Evolutionary conservation across 2,329 filamentous ascomycete genomes (phyloP), one percentile per base, ranked within the genome.

Genomic region (Coniochaeta prunicola): DNA sequence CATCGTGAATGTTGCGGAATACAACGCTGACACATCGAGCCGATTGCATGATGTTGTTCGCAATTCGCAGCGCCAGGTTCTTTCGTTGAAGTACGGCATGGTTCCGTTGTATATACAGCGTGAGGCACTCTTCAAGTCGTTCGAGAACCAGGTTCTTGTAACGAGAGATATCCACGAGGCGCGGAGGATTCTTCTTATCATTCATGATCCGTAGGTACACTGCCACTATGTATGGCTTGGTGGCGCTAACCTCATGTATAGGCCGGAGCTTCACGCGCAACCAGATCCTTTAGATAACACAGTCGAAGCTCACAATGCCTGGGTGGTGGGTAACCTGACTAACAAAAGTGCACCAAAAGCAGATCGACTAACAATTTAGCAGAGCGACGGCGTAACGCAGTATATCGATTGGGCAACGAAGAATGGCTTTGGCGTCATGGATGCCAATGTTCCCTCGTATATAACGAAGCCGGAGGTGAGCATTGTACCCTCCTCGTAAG

Each of bases 391-490:
- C 55, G 82, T 92, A 53, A 85, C 86, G 68, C 83, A 86, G 30
- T 97, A 96, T 70, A 85, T 97, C 63, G 86, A 89, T 60, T 96
- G 92, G 91, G 91, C 91, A 0, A 73, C 87, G 21, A 75, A 80
- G n/a, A 82, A 91, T 59, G 85, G 82, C 17, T 96, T 93, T 67
- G 91, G 86, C 1, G 85, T 97, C 24, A 89, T 99, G 66, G 94
- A 99, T 70, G 84, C 96, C 60, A 97, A 97, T 64, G 82, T 99
- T 2, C 93, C 93, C 0, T 88, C 87, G 63, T 85, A 92, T 66
- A 79, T 92, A 55, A 87, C 87, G 1, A 80, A 82, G 21, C 77
- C 84, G 42, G 81, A 86, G 63, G 85, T 87, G 61, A 57, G 62
- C 21, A n/a, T 8, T 24, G 4, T 6, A 15, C 45, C 4, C 30